Evolutionary conservation across 2,329 filamentous ascomycete genomes (phyloP).

Genomic region (Ambrosiella xylebori): DNA sequence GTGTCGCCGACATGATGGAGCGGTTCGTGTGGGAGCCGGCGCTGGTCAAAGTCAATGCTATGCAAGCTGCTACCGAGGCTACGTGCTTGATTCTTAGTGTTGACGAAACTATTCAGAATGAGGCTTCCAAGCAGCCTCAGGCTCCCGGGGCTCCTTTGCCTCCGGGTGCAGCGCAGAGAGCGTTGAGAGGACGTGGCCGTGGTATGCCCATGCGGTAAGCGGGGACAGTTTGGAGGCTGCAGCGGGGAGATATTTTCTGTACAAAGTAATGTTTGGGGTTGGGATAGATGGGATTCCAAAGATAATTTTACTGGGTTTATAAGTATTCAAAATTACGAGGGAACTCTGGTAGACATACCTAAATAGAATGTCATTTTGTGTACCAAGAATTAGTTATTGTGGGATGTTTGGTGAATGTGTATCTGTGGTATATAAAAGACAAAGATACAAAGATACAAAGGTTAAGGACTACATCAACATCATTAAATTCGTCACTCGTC

Average conservation of each 20-base stretch:
- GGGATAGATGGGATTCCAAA: not conserved
- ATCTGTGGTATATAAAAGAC: not conserved
- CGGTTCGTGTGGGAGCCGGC: conserved; percentile 96
- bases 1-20: conserved; percentile 84
- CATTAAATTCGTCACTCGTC: not conserved
- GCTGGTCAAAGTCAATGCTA: conserved; percentile 89
- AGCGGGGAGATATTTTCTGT: not conserved
- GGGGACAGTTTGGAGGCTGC: no score
- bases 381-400: not conserved
- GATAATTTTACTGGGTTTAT: conserved; percentile 6
- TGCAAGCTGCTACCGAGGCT: conserved; percentile 90
- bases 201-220: conserved; percentile 71
- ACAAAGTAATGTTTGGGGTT: not conserved
- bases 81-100: conserved; percentile 89
- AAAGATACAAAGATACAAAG: not conserved
- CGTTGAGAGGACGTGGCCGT: conserved; percentile 64
- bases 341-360: conserved; percentile 4
- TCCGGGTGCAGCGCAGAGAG: conserved; percentile 73
- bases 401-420: not conserved
- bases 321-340: conserved; percentile 7
- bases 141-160: conserved; percentile 59
- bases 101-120: conserved; percentile 96
- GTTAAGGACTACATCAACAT: not conserved
- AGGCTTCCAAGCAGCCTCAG: conserved; percentile 76
- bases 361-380: conserved; percentile 5